phyloP scores from a whole-genome alignment of 2,329 filamentous ascomycete species.

The Aspergillus versicolor region DNA sequence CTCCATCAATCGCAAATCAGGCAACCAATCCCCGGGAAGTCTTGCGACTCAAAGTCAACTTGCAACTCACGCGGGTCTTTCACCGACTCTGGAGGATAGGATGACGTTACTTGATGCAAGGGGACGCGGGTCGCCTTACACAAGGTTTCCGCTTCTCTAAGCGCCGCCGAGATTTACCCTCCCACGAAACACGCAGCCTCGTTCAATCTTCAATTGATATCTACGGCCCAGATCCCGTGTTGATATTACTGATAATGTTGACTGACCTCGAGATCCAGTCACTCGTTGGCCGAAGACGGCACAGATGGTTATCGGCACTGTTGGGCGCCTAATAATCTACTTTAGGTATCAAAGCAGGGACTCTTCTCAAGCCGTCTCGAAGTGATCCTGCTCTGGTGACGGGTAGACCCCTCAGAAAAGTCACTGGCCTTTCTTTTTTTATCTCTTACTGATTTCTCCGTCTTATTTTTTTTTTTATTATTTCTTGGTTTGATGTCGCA shows the following conservation, averaged over 20 bases:
- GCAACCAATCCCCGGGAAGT: slow-evolving; percentile 1
- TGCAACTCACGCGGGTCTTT: not conserved
- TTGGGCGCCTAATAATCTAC: not conserved
- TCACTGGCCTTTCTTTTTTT: not conserved
- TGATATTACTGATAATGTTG: not conserved
- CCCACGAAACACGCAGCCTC: slow-evolving; percentile 1
- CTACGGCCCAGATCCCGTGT: not conserved
- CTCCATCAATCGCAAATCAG: not conserved
- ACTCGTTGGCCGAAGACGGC: slow-evolving; percentile 1
- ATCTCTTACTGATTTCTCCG: not conserved
- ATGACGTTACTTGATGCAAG: slow-evolving; percentile 1
- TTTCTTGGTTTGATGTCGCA: slow-evolving; percentile 15
- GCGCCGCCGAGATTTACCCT: slow-evolving; percentile 3
- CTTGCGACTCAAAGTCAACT: not conserved
- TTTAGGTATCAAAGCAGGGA: slow-evolving; percentile 6
- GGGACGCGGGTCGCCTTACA: not conserved
- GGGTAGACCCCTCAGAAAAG: not conserved
- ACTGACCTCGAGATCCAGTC: not conserved
- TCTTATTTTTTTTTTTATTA: slow-evolving; percentile 2
- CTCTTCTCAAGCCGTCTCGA: not conserved
- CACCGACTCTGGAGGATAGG: slow-evolving; percentile 2
- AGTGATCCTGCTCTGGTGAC: not conserved
- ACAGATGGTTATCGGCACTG: not conserved
- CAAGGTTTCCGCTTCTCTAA: not conserved
- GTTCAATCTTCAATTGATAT: not conserved